Base-by-base conservation (phyloP, 371 early-diverging fungal species). In the Mucor irregularis region DNA sequence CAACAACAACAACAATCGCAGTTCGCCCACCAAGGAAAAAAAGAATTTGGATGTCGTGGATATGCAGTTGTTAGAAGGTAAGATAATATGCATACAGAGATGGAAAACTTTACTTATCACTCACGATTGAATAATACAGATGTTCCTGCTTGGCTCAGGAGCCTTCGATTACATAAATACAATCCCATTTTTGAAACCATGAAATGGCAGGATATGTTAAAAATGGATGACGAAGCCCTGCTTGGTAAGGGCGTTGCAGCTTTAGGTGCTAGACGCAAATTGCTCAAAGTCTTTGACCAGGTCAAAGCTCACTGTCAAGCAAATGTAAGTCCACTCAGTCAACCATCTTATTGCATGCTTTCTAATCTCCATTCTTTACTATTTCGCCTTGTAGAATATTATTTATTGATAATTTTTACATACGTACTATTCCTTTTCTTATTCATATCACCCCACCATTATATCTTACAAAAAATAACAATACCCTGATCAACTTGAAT, bases 201-300 rank as follows among this genome's bases (percentile, higher is more conserved):
- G 88, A 78, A 84, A 54, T 95, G 94, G 93, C 82, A 81, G 35
- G 90, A 91, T 31, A 89, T 96, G 65, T 81, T 97, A 22, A 83
- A 84, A 53, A 61, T 97, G 64, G 76, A 77, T 25, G 96, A 96
- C 51, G 87, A 89, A 16, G 86, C 85, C 16, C 77, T 97, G 56
- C 80, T 76, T 37, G 82, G 81, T 24, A 83, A 86, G 64, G 98
- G 98, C 16, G 95, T 97, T 3, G 79, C 89, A 9, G 96, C 96
- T 35, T 80, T 95, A 49, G 96, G 96, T 40, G 98, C 96, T 16
- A 83, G 98, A 29, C 82, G 94, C 58, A 97, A 97, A 69, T 84
- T 97, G 85, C 71, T 95, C 47, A 95, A 94, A 73, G 94, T 94
- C 40, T 97, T 97, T 81, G 95, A 94, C 55, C 73, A 87, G 33